These are phyloP conservation scores for Aspergillus sp. DNA, from an alignment of 2,329 filamentous ascomycete species.

Conservation along the genomic window DNA sequence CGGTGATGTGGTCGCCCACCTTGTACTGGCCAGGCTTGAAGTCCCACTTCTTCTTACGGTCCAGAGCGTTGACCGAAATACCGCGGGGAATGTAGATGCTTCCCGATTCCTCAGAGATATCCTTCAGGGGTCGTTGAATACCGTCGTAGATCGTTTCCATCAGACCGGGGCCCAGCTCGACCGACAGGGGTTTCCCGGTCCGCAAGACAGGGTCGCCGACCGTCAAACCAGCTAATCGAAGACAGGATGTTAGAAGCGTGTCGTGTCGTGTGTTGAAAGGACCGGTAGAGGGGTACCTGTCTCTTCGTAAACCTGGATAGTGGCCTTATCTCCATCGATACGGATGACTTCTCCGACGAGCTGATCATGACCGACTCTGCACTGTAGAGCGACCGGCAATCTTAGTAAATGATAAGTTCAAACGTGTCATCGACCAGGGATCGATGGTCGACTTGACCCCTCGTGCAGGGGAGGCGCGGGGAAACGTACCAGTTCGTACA, in stretches of 20 bases:
- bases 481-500: constrained; percentile 88
- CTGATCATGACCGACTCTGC: constrained; percentile 86
- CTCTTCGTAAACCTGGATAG: constrained; percentile 98
- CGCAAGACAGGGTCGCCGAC: constrained; percentile 89
- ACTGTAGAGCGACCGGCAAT: constrained; percentile 49
- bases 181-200: constrained; percentile 93
- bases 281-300: constrained; percentile 60
- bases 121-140: constrained; percentile 90
- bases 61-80: constrained; percentile 80
- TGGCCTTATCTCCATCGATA: constrained; percentile 91
- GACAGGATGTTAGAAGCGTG: constrained; percentile 8
- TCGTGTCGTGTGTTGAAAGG: constrained; percentile 5
- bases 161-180: constrained; percentile 93
- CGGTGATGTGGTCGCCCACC: constrained; percentile 94
- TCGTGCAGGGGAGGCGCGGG: not conserved
- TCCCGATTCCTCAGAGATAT: constrained; percentile 71
- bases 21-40: constrained; percentile 83
- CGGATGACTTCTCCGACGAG: constrained; percentile 97
- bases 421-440: not conserved
- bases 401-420: too few relatives aligned
- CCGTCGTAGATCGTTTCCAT: constrained; percentile 99
- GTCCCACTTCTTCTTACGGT: constrained; percentile 93
- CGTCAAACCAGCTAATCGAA: constrained; percentile 70
- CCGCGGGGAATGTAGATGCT: constrained; percentile 98
- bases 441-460: not conserved